A percentile compares a stretch with the other conserved stretches of the same genome.
These are phyloP conservation scores for Hawksworthiomyces lignivorus DNA, from an alignment of 2,329 filamentous ascomycete genomes.

Conservation along the genomic window DNA sequence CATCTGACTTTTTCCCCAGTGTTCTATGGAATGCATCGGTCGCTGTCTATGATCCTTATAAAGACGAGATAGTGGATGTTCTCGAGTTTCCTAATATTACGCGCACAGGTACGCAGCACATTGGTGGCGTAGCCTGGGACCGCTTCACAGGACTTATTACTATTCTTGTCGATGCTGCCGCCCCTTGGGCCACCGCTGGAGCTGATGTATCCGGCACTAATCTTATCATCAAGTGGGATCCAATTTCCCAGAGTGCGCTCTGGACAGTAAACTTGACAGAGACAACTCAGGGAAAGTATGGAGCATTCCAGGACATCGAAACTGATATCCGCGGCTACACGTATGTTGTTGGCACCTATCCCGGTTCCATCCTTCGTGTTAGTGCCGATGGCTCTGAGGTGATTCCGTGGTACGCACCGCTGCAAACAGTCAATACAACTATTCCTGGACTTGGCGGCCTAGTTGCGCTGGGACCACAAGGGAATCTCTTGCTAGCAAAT, in stretches of 20 bases:
- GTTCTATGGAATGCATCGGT: conserved; percentile 27
- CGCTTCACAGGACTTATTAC: conserved; percentile 23
- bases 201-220: conserved; percentile 28
- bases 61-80: conserved; percentile 18
- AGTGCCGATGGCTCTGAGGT: conserved; percentile 21
- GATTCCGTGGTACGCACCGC: conserved; percentile 25
- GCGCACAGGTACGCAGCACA: conserved; percentile 21
- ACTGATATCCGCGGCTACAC: conserved; percentile 27
- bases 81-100: conserved; percentile 24
- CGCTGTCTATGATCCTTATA: conserved; percentile 26
- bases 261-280: conserved; percentile 28
- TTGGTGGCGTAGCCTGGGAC: conserved; percentile 30
- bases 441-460: conserved; percentile 21
- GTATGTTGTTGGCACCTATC: conserved; percentile 30
- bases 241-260: conserved; percentile 16
- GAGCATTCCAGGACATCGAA: conserved; percentile 33
- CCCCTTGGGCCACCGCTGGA: conserved; percentile 27
- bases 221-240: conserved; percentile 28
- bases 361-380: conserved; percentile 28
- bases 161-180: conserved; percentile 27
- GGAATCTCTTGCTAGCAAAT: conserved; percentile 23
- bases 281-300: conserved; percentile 22
- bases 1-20: no score
- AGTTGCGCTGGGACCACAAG: conserved; percentile 15
- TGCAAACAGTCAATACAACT: conserved; percentile 19